Percentiles rank a stretch among this genome's conserved stretches.
phyloP scores from a whole-genome alignment of 2,329 filamentous ascomycete genomes.

The Colletotrichum sp. region DNA sequence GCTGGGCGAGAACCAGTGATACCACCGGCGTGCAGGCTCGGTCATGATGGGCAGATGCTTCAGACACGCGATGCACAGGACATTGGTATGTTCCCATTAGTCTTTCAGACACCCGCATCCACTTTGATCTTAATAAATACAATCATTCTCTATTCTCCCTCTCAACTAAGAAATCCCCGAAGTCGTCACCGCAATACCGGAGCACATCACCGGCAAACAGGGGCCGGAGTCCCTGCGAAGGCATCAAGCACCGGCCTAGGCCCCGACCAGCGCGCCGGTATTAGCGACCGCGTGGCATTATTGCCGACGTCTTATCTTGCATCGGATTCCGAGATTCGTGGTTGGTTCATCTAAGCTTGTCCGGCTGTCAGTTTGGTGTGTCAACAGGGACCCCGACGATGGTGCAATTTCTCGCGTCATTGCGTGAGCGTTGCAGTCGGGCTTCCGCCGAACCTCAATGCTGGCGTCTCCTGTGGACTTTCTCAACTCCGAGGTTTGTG shows the following conservation, averaged over 20 bases:
- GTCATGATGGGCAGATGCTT: neutral
- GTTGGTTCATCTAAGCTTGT: neutral
- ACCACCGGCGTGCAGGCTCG: neutral
- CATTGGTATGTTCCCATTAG: rapidly evolving
- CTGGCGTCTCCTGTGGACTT: neutral
- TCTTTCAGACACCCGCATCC: rapidly evolving
- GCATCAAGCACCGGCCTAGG: neutral
- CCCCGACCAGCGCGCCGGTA: neutral
- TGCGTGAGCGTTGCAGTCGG: neutral
- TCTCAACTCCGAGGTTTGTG: neutral
- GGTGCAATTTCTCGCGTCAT: constrained; percentile 4
- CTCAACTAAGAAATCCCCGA: neutral
- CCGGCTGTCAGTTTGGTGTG: neutral
- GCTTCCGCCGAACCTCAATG: neutral
- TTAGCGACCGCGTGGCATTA: neutral
- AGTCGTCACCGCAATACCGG: neutral
- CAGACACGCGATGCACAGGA: neutral
- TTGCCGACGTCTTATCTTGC: neutral
- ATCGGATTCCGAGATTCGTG: neutral
- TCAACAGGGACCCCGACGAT: neutral
- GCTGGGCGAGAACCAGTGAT: constrained; percentile 52
- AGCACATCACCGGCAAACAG: neutral
- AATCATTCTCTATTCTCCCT: too few species aligned
- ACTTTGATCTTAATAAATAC: neutral
- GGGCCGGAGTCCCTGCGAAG: neutral